Base-by-base conservation (phyloP, 2,329 filamentous ascomycete genomes). In the Colletotrichum orbiculare region DNA sequence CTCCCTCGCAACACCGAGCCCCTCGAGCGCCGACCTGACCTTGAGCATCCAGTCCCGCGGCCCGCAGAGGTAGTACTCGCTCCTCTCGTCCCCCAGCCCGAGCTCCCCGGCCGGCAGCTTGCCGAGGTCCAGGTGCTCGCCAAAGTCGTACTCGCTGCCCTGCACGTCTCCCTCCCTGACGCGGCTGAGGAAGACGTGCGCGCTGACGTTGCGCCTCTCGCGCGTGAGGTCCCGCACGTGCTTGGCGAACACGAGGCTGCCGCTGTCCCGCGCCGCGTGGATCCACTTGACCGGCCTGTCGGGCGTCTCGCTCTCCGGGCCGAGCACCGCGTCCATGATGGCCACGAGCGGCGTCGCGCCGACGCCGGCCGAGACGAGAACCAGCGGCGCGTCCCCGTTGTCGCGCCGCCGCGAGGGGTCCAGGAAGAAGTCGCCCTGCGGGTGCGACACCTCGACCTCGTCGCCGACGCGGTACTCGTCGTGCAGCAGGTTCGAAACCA, bases 61-160 rank as follows among this genome's bases (percentile, higher is more conserved):
- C 0, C 91, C 92, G 72, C 92, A 94, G 57, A 92, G 78, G 70
- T 86, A 94, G 75, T 93, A 94, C 71, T 88, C 81, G 0, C 91
- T 82, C 47, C 77, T 77, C 1, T 75, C 54, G 69, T 90, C 79
- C 17, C 81, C 77, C 1, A 89, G 73, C 69, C 83, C 86, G n/a
- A 94, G 77, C 1, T 77, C 72, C 8, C 85, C 78, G 33, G 76
- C 73, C 67, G 86, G 82, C 42, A 92, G 73, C 59, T 80, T 82
- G 38, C 79, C 75, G n/a, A 94, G 74, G 62, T 88, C 81, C 13
- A 92, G 76, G 8, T 86, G 82, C 4, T 89, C 87, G 8, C 78
- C 76, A 69, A 87, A 81, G 62, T 90, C 77, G 74, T 89, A 92
- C 69, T 91, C 82, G 4, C 81, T 73, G 4, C 87, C 88, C 57